These are phyloP conservation scores for Lentinula detonsa DNA, from an alignment of 768 basidiomycete genomes.

Conservation along the genomic window DNA sequence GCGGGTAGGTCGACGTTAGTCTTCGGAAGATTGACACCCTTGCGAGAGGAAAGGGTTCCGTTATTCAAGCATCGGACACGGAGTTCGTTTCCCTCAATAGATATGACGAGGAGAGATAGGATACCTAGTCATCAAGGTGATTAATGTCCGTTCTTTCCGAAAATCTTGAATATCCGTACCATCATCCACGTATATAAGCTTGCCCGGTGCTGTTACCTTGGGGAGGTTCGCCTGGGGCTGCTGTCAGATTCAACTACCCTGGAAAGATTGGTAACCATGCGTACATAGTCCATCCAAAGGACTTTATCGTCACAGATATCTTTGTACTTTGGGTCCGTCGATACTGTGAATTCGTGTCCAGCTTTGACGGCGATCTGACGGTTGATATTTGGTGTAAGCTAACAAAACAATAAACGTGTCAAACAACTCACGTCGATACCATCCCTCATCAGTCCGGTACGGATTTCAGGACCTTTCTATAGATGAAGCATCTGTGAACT, in stretches of 20 bases:
- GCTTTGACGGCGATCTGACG: slow-evolving; percentile 73
- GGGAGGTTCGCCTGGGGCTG: slow-evolving; percentile 70
- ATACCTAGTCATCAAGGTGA: slow-evolving; percentile 45
- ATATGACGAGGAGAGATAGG: slow-evolving; percentile 86
- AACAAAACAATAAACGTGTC: not conserved
- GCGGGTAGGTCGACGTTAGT: slow-evolving; percentile 97
- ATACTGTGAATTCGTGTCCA: slow-evolving; percentile 91
- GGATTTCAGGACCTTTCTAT: slow-evolving; percentile 99
- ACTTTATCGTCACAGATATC: slow-evolving; percentile 77
- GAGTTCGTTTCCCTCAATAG: slow-evolving; percentile 77
- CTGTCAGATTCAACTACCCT: not conserved
- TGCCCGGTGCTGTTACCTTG: slow-evolving; percentile 96
- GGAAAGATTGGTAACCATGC: slow-evolving; percentile 22
- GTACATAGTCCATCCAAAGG: slow-evolving; percentile 91
- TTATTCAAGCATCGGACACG: slow-evolving; percentile 86
- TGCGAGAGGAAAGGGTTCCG: slow-evolving; percentile 90
- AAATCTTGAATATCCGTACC: slow-evolving; percentile 37
- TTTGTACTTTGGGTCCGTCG: slow-evolving; percentile 77
- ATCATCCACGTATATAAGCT: slow-evolving; percentile 96
- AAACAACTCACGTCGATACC: slow-evolving; percentile 68
- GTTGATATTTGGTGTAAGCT: slow-evolving; percentile 6
- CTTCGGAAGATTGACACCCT: slow-evolving; percentile 99
- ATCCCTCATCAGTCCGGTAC: slow-evolving; percentile 89
- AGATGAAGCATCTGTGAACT: not conserved
- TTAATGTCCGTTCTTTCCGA: not conserved